Conservation (phyloP, 345 rosid genomes). For the Linum usitatissimum region DNA sequence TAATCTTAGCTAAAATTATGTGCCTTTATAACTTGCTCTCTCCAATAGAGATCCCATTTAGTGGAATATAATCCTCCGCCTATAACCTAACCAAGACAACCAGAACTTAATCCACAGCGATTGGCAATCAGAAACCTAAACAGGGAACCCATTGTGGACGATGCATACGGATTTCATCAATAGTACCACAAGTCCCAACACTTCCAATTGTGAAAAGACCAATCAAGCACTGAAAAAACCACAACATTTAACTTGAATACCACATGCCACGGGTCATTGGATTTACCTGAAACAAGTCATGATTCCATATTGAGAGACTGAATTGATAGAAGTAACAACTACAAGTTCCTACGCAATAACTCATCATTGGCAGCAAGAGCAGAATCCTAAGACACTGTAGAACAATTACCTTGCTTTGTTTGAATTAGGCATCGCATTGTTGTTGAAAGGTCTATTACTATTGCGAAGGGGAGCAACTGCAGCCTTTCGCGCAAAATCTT, state of each 20-base stretch:
- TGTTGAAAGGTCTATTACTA: conserved; percentile 43
- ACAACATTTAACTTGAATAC: conserved; percentile 24
- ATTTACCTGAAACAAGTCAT: conserved; percentile 38
- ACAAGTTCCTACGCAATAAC: background rate
- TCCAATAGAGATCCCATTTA: background rate
- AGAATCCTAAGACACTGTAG: background rate
- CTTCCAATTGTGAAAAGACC: conserved; percentile 18
- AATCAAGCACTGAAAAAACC: conserved; percentile 12
- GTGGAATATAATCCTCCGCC: conserved; percentile 1
- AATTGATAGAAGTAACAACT: conserved; percentile 3
- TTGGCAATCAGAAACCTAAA: background rate
- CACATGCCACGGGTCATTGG: conserved; percentile 21
- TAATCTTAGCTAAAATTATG: conserved; percentile 7
- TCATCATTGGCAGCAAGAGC: background rate
- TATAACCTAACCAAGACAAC: conserved; percentile 5
- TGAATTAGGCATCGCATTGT: conserved; percentile 25
- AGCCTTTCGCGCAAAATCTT: conserved; percentile 44
- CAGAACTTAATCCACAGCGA: background rate
- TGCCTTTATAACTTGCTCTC: conserved; percentile 3
- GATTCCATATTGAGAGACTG: background rate
- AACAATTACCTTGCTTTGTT: conserved; percentile 54
- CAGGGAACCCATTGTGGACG: conserved; percentile 16
- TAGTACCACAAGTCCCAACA: conserved; percentile 11
- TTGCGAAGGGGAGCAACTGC: conserved; percentile 35
- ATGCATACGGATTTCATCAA: conserved; percentile 9